Evolutionary conservation across 306 rosid species (phyloP), one percentile per base, ranked within the genome.

Genomic region (Dalbergia cultrata): DNA sequence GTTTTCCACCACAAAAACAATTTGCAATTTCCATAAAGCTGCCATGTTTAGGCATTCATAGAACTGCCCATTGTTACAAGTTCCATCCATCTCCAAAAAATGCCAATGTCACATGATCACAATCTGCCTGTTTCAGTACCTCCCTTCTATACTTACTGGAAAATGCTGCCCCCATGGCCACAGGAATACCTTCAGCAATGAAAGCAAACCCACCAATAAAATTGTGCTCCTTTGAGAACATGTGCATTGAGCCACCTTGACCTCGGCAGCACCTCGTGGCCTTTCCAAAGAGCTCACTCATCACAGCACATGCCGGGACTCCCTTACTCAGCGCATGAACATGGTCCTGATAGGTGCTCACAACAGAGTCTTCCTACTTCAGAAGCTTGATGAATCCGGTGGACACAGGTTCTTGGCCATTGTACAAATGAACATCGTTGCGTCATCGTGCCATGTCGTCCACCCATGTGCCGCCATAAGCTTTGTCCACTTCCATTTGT

Each of bases 331-430:
- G 79, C 0, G 97, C 90, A 81, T 93, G 97, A 13, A 93, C 97
- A 13, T 93, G 97, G 82, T 93, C 97, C 65, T 97, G 68, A 65
- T 93, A 93, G 44, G 97, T 93, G 89, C 97, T 93, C 54, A 90
- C 94, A 41, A 93, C 97, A 14, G 63, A 63, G 68, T 93, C 97
- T 66, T 91, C 91, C 88, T 84, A 76, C 84, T 84, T 89, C 60
- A 90, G 86, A 82, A 91, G 87, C 84, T 93, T 91, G 77, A 93
- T 93, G 82, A 94, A 94, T 41, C 98, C 97, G 70, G 94, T 90
- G 21, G 98, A 94, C 47, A 94, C 97, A 62, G 98, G 97, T 85
- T 94, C 98, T 83, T 94, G 98, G 76, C 98, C 98, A 81, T 93
- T 93, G 88, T 93, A 93, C 83, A 93, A 91, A 76, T 93, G 98